Evolutionary conservation across 345 rosid species (phyloP).

Genomic region (Brassica rapa): DNA sequence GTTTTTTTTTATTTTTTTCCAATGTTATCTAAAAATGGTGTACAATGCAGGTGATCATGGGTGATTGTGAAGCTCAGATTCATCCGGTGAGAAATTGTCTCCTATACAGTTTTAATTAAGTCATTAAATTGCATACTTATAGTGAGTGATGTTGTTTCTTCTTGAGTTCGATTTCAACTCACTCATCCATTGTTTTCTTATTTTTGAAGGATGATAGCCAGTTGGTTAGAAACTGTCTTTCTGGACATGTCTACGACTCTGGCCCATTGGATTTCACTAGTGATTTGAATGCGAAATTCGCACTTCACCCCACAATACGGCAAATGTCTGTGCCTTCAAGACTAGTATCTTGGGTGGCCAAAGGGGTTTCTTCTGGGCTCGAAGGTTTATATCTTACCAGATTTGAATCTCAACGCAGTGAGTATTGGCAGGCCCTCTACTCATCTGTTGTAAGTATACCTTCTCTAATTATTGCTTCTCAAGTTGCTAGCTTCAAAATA

Average conservation of each 20-base stretch:
- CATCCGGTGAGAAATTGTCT: slow-evolving; percentile 48
- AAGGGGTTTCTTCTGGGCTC: slow-evolving; percentile 72
- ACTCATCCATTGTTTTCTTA: not conserved
- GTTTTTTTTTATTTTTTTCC: too few relatives aligned
- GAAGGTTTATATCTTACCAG: slow-evolving; percentile 83
- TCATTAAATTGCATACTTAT: not conserved
- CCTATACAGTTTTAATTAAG: too few relatives aligned
- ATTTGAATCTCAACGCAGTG: slow-evolving; percentile 79
- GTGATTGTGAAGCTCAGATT: slow-evolving; percentile 58
- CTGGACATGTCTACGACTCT: slow-evolving; percentile 89
- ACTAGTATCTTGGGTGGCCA: slow-evolving; percentile 76
- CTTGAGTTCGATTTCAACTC: not conserved
- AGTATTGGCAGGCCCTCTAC: slow-evolving; percentile 83
- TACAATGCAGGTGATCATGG: slow-evolving; percentile 35
- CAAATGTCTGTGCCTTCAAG: slow-evolving; percentile 71
- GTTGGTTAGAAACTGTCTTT: slow-evolving; percentile 70
- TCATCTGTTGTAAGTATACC: slow-evolving; percentile 68
- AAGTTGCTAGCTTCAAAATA: slow-evolving; percentile 8
- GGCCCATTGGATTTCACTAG: slow-evolving; percentile 84
- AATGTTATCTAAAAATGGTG: too few relatives aligned
- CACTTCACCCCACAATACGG: slow-evolving; percentile 67
- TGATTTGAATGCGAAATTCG: slow-evolving; percentile 69
- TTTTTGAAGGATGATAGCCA: slow-evolving; percentile 64
- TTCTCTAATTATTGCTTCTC: not conserved
- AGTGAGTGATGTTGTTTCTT: slow-evolving; percentile 6